phyloP scores from a whole-genome alignment of 164 flowering plant genomes.

The Cinnamomum micranthum region DNA sequence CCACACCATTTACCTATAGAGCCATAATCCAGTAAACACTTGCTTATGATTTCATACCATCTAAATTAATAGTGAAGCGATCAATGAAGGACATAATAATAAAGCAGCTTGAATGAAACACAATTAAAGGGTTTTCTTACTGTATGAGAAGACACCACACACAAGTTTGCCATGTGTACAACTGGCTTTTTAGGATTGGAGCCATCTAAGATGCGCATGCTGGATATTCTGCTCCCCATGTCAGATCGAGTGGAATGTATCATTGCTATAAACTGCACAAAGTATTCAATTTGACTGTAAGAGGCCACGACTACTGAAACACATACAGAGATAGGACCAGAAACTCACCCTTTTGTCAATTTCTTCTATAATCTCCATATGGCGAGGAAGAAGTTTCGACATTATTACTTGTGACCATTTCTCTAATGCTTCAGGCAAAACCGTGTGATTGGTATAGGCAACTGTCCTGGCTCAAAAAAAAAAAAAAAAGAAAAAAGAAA shows the following conservation, averaged over 20 bases:
- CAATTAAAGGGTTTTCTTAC: constrained; percentile 36
- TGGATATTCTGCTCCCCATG: constrained; percentile 58
- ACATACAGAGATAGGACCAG: not conserved
- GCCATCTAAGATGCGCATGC: constrained; percentile 69
- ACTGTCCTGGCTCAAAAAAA: constrained; percentile 60
- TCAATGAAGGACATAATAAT: not conserved
- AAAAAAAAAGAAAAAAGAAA: not conserved
- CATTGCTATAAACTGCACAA: constrained; percentile 68
- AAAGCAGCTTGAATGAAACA: not conserved
- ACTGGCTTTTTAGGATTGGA: constrained; percentile 87
- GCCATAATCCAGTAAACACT: not conserved
- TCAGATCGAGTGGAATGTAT: constrained; percentile 49
- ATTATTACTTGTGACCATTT: constrained; percentile 94
- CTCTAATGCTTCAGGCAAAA: constrained; percentile 97
- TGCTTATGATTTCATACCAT: not conserved
- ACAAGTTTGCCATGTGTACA: constrained; percentile 95
- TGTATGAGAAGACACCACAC: constrained; percentile 93
- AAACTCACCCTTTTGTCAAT: constrained; percentile 74
- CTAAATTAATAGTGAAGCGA: not conserved
- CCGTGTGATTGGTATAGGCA: constrained; percentile 98
- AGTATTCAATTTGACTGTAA: not conserved
- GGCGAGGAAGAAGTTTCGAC: constrained; percentile 98
- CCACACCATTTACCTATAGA: constrained; percentile 93
- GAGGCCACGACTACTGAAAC: not conserved
- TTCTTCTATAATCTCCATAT: constrained; percentile 94